Conservation (phyloP, 441 rosid species). For the Mallotus japonicus region DNA sequence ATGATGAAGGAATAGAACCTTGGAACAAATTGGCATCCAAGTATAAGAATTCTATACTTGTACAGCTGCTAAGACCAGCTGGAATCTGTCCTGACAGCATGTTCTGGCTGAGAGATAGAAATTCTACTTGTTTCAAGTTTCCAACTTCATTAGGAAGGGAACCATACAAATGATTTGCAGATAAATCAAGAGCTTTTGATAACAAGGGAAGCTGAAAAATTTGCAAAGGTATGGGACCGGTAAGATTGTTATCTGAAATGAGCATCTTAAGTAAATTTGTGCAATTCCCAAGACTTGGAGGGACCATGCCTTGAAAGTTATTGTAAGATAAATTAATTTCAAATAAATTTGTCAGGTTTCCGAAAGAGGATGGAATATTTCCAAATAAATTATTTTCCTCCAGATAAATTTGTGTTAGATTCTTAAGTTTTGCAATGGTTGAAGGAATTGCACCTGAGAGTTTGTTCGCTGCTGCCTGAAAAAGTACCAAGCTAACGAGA, state of each 20-base stretch:
- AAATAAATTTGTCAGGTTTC: slow-evolving; percentile 4
- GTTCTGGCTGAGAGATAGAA: not conserved
- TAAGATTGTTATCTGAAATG: not conserved
- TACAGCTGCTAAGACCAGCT: not conserved
- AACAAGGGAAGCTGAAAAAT: not conserved
- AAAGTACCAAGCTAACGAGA: not conserved
- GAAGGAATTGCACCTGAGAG: not conserved
- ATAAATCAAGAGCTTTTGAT: not conserved
- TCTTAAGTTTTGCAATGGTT: not conserved
- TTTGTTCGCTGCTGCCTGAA: not conserved
- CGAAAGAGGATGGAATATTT: not conserved
- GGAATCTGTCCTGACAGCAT: slow-evolving; percentile 4
- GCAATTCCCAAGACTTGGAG: not conserved
- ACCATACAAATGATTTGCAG: not conserved
- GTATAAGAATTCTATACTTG: not conserved
- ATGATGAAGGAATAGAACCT: not conserved
- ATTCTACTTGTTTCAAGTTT: not conserved
- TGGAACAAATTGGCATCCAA: not conserved
- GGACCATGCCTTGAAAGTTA: not conserved
- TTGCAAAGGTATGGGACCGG: not conserved
- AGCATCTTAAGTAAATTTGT: not conserved
- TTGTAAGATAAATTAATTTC: not conserved
- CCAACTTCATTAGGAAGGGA: not conserved
- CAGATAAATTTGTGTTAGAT: not conserved
- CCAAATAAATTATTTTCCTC: not conserved